Base-by-base conservation (phyloP, 2,329 filamentous ascomycete species). In the Aspergillus luchuensis region DNA sequence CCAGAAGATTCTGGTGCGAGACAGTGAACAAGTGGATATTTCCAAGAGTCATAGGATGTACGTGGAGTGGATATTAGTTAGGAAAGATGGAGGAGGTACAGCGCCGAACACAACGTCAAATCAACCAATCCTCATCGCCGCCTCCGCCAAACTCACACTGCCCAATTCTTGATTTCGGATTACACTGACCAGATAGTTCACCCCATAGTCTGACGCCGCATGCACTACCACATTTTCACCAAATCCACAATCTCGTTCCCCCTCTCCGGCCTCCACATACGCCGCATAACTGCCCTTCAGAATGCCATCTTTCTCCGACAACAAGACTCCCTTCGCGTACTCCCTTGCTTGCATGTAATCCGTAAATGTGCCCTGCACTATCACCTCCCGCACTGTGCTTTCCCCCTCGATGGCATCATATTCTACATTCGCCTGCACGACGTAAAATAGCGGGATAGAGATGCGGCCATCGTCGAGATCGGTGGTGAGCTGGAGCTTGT, bases 181-280 rank as follows among this genome's bases (percentile, higher is more conserved):
- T 4, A 73, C 68, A 60, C 65, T 70, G 43, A 73, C 65, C 19
- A 72, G 47, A 38, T 67, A 65, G 38, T 73, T 72, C 47, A 68
- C 67, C 25, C 71, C 69, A 39, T 69, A 64, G 0, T 66, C 47
- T 1, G 67, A 63, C 1, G 68, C 63, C 2, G 71, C 71, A 65
- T 71, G 71, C 30, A 73, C 70, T 21, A 73, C 33, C 8, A 73
- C 71, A 66, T 73, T 72, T 50, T 72, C 70, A 1, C 71, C 70
- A 61, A 66, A 72, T 17, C 69, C 71, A 33, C 69, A 72, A 38
- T 73, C 70, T 8, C 53, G 66, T 36, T 72, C 68, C 10, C 58
- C 53, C 6, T 62, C 59, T 3, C 25, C 68, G 1, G 69, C 70
- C 57, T 72, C 68, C 17, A 67, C 66, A 53, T 71, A 73, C 59